These are phyloP conservation scores for Penicillium macrosclerotiorum DNA, from an alignment of 495 filamentous ascomycete genomes.

Conservation along the genomic window DNA sequence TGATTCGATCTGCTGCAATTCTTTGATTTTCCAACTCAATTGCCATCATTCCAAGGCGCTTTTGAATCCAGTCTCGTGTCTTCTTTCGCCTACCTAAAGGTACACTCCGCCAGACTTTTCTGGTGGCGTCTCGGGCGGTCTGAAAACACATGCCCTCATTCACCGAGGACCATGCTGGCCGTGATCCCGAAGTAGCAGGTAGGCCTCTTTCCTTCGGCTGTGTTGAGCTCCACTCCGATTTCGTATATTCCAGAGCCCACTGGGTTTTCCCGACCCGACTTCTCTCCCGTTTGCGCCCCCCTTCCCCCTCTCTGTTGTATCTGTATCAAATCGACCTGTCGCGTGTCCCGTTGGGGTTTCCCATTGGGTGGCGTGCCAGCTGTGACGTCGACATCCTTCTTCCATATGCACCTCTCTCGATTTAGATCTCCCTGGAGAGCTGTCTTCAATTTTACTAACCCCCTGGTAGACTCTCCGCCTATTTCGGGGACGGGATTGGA, in stretches of 20 bases:
- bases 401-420: slow-evolving; percentile 5
- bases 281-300: background rate
- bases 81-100: background rate
- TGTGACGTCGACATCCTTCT: slow-evolving; percentile 4
- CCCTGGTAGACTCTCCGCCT: slow-evolving; percentile 26
- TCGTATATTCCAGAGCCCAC: slow-evolving; percentile 12
- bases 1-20: background rate
- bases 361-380: background rate
- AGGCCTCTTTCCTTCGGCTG: slow-evolving; percentile 19
- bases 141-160: slow-evolving; percentile 35
- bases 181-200: slow-evolving; percentile 34
- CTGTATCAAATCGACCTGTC: slow-evolving; percentile 4
- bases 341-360: background rate
- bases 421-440: slow-evolving; percentile 1
- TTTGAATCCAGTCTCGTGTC: slow-evolving; percentile 13
- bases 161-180: slow-evolving; percentile 26
- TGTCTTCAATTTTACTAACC: slow-evolving; percentile 18
- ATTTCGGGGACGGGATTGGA: slow-evolving; percentile 32
- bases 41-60: background rate
- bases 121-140: background rate
- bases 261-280: slow-evolving; percentile 7
- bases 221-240: slow-evolving; percentile 1
- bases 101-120: slow-evolving; percentile 1
- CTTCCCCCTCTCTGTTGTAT: slow-evolving; percentile 2
- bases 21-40: background rate